Conservation (phyloP, 768 basidiomycete species). For the Strobilomyces confusus region DNA sequence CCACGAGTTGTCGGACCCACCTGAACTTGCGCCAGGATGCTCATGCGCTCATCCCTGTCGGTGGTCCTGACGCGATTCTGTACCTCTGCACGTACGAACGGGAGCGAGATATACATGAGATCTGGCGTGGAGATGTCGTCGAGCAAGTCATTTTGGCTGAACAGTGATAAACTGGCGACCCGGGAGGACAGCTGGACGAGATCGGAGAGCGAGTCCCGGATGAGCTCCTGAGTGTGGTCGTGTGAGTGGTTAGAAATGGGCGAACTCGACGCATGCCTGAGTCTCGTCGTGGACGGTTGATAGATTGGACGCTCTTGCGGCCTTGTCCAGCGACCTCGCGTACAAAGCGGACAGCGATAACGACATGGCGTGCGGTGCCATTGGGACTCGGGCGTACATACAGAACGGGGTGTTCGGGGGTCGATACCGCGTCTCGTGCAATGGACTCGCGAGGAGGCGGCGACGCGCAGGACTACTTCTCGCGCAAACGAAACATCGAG, state of each 20-base stretch:
- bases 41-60: conserved; percentile 56
- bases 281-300: conserved; percentile 43
- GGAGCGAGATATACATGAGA: conserved; percentile 70
- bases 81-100: conserved; percentile 64
- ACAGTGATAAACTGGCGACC: conserved; percentile 60
- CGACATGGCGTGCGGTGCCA: conserved; percentile 16
- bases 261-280: conserved; percentile 34
- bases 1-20: conserved; percentile 38
- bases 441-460: conserved; percentile 8
- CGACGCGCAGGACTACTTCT: conserved; percentile 15
- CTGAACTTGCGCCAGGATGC: conserved; percentile 50
- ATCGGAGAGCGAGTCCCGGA: conserved; percentile 53
- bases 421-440: background rate
- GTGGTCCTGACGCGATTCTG: conserved; percentile 54
- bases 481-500: conserved; percentile 26
- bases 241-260: conserved; percentile 6
- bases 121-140: conserved; percentile 80
- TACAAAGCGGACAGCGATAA: conserved; percentile 38
- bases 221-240: conserved; percentile 46
- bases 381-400: background rate
- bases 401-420: conserved; percentile 7
- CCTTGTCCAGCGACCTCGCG: conserved; percentile 35
- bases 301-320: conserved; percentile 36
- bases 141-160: conserved; percentile 79
- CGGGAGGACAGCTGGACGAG: conserved; percentile 50